Percentiles rank a stretch among this genome's conserved stretches.
Conservation (phyloP, 148 eudicot genomes). For the Pharnaceum exiguum region DNA sequence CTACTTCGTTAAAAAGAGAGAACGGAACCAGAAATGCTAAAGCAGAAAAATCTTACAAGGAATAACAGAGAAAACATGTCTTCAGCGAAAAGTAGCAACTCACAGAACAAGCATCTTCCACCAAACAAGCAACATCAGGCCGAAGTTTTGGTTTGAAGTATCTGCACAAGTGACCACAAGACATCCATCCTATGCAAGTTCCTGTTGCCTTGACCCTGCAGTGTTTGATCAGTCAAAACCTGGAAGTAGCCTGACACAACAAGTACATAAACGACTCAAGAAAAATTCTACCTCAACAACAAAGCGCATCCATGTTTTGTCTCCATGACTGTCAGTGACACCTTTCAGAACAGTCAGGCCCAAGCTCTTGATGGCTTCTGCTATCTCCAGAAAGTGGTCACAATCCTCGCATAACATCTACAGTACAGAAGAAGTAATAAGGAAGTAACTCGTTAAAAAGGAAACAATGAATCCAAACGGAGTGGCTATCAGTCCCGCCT, state of each 20-base stretch:
- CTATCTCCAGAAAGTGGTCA: constrained; percentile 63
- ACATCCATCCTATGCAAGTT: constrained; percentile 88
- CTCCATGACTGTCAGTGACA: constrained; percentile 50
- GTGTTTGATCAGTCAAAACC: not conserved
- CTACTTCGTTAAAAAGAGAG: constrained; percentile 16
- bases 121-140: constrained; percentile 11
- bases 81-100: constrained; percentile 12
- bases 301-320: constrained; percentile 75
- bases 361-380: constrained; percentile 65
- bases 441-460: too few relatives aligned
- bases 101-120: constrained; percentile 13
- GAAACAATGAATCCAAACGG: too few relatives aligned
- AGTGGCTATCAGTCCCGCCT: too few relatives aligned
- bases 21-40: constrained; percentile 5
- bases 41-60: constrained; percentile 5
- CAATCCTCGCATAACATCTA: constrained; percentile 69
- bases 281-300: constrained; percentile 66
- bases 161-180: constrained; percentile 80
- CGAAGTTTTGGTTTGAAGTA: constrained; percentile 51
- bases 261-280: not conserved
- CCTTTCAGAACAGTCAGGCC: constrained; percentile 86
- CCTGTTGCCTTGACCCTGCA: constrained; percentile 67
- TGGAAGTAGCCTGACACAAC: too few relatives aligned
- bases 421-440: constrained; percentile 2
- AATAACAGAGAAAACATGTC: constrained; percentile 6